Conservation (phyloP, 176 grass and related monocot species). For the Miscanthus lutarioriparius region DNA sequence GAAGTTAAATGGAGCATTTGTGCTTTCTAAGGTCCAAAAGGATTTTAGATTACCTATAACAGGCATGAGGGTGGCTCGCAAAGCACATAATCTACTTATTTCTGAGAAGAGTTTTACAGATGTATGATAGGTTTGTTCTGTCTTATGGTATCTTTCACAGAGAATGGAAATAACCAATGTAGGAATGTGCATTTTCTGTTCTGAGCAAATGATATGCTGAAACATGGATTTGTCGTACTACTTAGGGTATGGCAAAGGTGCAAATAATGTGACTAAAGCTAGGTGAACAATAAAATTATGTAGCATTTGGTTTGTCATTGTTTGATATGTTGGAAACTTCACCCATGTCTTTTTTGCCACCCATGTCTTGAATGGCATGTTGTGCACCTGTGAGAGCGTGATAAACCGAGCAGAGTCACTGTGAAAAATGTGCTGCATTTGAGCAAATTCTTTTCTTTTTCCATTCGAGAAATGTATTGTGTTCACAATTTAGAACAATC, state of each 20-base stretch:
- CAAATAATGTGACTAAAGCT: neutral
- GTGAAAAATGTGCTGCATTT: neutral
- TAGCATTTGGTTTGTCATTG: neutral
- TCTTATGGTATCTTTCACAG: constrained; percentile 7
- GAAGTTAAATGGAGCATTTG: neutral
- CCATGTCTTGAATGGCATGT: neutral
- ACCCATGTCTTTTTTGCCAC: neutral
- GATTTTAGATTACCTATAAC: neutral
- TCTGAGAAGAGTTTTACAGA: neutral
- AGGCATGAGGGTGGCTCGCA: neutral
- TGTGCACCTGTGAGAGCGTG: neutral
- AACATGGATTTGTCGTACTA: neutral
- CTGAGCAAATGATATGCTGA: neutral
- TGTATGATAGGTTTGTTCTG: neutral
- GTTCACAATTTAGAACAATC: neutral
- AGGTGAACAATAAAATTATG: neutral
- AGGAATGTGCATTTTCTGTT: neutral
- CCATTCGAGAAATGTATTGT: neutral
- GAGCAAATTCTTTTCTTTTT: neutral
- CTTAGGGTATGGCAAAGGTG: neutral
- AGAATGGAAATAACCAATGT: neutral
- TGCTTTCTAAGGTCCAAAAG: neutral
- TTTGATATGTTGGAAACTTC: neutral
- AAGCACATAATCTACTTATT: neutral
- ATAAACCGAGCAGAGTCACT: neutral